phyloP scores from a whole-genome alignment of 371 early-diverging fungal species.

The Mucor piriformis region DNA sequence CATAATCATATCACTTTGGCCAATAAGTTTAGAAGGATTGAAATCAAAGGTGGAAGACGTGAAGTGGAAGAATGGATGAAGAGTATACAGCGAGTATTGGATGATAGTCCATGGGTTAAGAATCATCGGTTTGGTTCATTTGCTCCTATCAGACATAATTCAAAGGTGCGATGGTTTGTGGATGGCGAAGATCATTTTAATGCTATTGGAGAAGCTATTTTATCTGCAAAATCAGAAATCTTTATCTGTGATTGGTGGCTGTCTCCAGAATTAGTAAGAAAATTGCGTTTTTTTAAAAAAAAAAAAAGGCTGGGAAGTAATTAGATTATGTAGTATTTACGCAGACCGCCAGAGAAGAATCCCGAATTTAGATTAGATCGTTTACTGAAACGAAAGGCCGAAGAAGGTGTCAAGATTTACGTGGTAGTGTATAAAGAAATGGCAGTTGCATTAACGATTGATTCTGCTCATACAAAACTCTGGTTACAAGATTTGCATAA shows the following conservation, averaged over 20 bases:
- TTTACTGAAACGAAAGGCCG: slow-evolving; percentile 82
- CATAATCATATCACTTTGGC: slow-evolving; percentile 58
- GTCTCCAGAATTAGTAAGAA: slow-evolving; percentile 49
- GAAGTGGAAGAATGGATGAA: slow-evolving; percentile 70
- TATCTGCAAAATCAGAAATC: slow-evolving; percentile 77
- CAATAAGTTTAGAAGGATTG: slow-evolving; percentile 66
- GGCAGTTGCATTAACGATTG: slow-evolving; percentile 74
- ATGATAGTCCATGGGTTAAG: slow-evolving; percentile 70
- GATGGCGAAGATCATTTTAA: slow-evolving; percentile 88
- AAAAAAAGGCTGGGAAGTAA: neutral
- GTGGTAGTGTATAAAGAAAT: slow-evolving; percentile 91
- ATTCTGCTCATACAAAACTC: slow-evolving; percentile 82
- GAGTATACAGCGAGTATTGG: slow-evolving; percentile 58
- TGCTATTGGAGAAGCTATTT: slow-evolving; percentile 78
- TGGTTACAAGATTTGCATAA: slow-evolving; percentile 76
- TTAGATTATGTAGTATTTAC: slow-evolving; percentile 60
- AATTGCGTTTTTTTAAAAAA: too few relatives aligned
- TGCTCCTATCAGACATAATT: slow-evolving; percentile 74
- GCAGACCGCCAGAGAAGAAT: slow-evolving; percentile 74
- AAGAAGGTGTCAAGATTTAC: slow-evolving; percentile 88
- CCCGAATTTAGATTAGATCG: slow-evolving; percentile 82
- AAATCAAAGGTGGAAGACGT: slow-evolving; percentile 68
- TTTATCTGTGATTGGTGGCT: slow-evolving; percentile 70
- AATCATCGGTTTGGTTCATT: slow-evolving; percentile 78
- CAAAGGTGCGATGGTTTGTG: slow-evolving; percentile 77